Base-by-base conservation (phyloP, 225 moss, liverwort and hornwort genomes). In the Sphagnum contortum region DNA sequence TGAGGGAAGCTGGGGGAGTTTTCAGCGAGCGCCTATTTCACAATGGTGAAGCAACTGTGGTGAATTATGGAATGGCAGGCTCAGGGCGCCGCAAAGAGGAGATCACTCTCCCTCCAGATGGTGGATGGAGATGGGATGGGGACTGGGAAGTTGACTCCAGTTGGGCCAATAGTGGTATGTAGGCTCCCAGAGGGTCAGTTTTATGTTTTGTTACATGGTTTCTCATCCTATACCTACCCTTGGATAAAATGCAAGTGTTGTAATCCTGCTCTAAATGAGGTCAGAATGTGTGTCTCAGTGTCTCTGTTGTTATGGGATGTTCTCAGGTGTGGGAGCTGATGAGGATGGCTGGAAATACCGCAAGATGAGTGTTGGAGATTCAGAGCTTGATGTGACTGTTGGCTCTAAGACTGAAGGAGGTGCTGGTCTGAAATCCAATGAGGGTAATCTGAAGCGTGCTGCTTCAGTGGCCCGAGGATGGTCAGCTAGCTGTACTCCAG, bases 101-200 rank as follows among this genome's bases (percentile, higher is more conserved):
- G 61, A 72, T 79, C 47, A 67, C 80, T 60, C 82, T 83, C 45
- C 73, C 84, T 70, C 57, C 69, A 65, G 83, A 86, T 56, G 80
- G 83, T 75, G 86, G 82, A 75, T 86, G 82, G 82, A 86, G 73
- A 68, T 86, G 86, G 86, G 83, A 86, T 68, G 82, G 82, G 64
- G 80, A 86, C 57, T 86, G 86, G 86, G 83, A 82, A 71, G 49
- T 83, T 58, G 77, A 83, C 50, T 67, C 72, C 10, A 75, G 59
- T 71, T 80, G 79, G 86, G 73, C 71, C 56, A 50, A 64, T 61
- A 75, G 75, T 66, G 82, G 80, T 83, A 67, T 57, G 79, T 67
- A 57, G 46, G 7, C 7, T 59, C 3, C 10, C 49, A 44, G 50
- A 5, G 6, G 13, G 59, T 4, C 14, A 8, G 11, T 48, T 10